Percentiles rank a stretch among this genome's conserved stretches.
These are phyloP conservation scores for Fusarium transvaalense DNA, from an alignment of 2,329 filamentous ascomycete genomes.

Conservation along the genomic window DNA sequence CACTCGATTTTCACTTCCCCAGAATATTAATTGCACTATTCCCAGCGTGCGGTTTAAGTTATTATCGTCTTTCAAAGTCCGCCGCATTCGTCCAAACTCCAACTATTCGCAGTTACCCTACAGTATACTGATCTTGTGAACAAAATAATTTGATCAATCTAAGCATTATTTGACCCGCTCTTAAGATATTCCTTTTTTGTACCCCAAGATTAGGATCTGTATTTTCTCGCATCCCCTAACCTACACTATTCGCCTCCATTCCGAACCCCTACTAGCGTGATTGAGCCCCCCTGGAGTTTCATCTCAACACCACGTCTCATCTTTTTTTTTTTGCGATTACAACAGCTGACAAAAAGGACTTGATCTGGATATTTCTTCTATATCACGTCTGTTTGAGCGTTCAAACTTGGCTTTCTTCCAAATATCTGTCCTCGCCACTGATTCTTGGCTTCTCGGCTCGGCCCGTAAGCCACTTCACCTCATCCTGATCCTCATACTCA, in stretches of 20 bases:
- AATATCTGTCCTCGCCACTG: not conserved
- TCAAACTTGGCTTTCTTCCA: not conserved
- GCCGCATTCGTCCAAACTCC: too few species aligned
- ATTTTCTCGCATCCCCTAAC: too few species aligned
- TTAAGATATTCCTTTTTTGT: too few species aligned
- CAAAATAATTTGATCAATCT: too few species aligned
- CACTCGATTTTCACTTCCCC: too few species aligned
- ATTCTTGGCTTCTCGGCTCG: not conserved
- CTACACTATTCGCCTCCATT: constrained; percentile 28
- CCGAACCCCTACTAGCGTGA: constrained; percentile 36
- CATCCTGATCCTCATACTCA: not conserved
- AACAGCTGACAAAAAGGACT: not conserved
- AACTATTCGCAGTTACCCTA: too few species aligned
- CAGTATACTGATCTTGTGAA: too few species aligned
- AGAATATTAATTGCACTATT: not conserved
- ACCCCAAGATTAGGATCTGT: too few species aligned
- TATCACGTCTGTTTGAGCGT: not conserved
- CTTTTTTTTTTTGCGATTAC: constrained; percentile 11
- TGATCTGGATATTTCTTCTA: not conserved
- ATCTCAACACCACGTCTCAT: constrained; percentile 41
- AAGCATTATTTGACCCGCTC: too few species aligned
- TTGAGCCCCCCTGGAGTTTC: constrained; percentile 30
- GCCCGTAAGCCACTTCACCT: not conserved
- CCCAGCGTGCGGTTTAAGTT: not conserved
- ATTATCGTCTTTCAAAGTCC: not conserved